phyloP scores from a whole-genome alignment of 2,329 filamentous ascomycete species.

The Apiospora sp. region DNA sequence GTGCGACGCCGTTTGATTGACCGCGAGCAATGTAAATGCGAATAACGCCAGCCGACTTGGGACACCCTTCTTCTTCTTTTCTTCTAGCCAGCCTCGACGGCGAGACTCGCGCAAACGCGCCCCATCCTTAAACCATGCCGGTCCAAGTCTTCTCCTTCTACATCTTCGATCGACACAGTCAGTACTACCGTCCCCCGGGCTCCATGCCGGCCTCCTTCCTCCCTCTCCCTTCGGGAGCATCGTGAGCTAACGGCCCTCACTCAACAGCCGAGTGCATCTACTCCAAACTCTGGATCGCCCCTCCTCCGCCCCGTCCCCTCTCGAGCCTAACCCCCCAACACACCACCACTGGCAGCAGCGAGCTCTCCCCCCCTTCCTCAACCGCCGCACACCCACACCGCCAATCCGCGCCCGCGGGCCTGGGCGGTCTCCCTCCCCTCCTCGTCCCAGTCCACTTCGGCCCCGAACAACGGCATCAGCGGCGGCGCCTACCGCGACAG shows the following conservation, averaged over 20 bases:
- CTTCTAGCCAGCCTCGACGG: not conserved
- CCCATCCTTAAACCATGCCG: constrained; percentile 68
- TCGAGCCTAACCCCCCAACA: constrained; percentile 31
- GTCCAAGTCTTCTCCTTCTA: constrained; percentile 88
- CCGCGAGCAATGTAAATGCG: constrained; percentile 17
- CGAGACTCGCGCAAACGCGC: not conserved
- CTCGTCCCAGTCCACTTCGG: constrained; percentile 27
- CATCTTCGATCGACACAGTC: constrained; percentile 99
- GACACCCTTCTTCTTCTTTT: constrained; percentile 14
- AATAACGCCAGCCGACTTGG: constrained; percentile 5
- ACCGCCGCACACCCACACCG: constrained; percentile 30
- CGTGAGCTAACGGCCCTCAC: constrained; percentile 29
- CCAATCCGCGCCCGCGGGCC: constrained; percentile 11
- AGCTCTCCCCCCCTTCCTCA: constrained; percentile 48
- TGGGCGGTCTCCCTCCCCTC: constrained; percentile 5
- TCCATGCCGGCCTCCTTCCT: not conserved
- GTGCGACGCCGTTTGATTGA: not conserved
- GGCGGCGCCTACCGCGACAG: constrained; percentile 39
- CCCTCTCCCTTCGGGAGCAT: constrained; percentile 11
- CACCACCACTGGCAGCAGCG: constrained; percentile 53
- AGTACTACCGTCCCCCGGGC: constrained; percentile 39
- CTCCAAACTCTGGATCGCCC: constrained; percentile 81
- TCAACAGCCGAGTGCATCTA: constrained; percentile 93
- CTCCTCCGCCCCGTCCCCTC: constrained; percentile 27
- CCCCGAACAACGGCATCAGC: constrained; percentile 25